Percentiles rank a stretch among this genome's conserved stretches.
phyloP scores from a whole-genome alignment of 352 stramenopile species.

The Phytophthora lateralis region DNA sequence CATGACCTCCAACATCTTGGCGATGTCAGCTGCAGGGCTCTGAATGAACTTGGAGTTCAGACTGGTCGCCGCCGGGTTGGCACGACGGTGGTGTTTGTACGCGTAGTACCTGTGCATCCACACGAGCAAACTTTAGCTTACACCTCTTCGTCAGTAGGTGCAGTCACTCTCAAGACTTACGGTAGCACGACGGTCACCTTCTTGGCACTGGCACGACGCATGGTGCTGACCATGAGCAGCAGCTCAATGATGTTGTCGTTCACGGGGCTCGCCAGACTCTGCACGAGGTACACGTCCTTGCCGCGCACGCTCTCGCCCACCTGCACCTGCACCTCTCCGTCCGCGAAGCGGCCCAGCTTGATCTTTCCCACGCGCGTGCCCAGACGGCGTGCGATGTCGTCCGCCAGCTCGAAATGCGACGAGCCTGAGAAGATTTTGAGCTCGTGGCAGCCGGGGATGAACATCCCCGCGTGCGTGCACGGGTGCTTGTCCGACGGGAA shows the following conservation, averaged over 20 bases:
- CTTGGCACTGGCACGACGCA: slow-evolving; percentile 93
- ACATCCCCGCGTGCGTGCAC: slow-evolving; percentile 91
- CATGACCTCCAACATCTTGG: slow-evolving; percentile 95
- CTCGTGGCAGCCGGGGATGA: slow-evolving; percentile 92
- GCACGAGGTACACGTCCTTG: slow-evolving; percentile 95
- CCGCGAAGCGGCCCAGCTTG: slow-evolving; percentile 90
- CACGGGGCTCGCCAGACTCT: slow-evolving; percentile 91
- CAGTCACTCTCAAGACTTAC: slow-evolving; percentile 43
- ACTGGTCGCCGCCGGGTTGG: slow-evolving; percentile 84
- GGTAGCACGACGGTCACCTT: slow-evolving; percentile 94
- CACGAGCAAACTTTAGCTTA: slow-evolving; percentile 11
- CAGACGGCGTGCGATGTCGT: slow-evolving; percentile 89
- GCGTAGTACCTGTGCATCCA: slow-evolving; percentile 77
- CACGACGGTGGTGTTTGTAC: slow-evolving; percentile 93
- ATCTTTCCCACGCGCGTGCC: slow-evolving; percentile 89
- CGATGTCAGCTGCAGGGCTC: slow-evolving; percentile 86
- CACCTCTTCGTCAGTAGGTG: neutral
- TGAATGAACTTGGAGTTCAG: slow-evolving; percentile 93
- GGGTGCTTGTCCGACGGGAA: slow-evolving; percentile 91
- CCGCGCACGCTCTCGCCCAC: slow-evolving; percentile 92
- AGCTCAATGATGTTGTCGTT: slow-evolving; percentile 97
- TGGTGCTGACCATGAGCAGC: slow-evolving; percentile 94
- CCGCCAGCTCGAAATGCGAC: slow-evolving; percentile 89
- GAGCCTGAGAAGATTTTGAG: slow-evolving; percentile 94
- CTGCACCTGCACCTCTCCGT: slow-evolving; percentile 93